These are phyloP conservation scores for Magnolia officinalis DNA, from an alignment of 164 flowering plant species.

Conservation along the genomic window DNA sequence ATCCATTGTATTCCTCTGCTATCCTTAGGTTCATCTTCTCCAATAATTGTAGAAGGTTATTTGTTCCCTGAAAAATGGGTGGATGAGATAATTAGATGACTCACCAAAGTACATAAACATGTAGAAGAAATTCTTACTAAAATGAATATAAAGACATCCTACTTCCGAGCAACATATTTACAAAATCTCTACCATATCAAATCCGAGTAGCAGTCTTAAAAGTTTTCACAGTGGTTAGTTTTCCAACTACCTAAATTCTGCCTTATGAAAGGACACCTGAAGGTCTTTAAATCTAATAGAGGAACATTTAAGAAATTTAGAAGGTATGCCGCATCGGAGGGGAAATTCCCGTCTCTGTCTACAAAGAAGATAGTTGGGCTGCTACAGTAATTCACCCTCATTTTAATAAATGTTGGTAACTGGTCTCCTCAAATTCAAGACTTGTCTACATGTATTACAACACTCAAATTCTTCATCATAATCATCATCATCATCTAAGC, in stretches of 20 bases:
- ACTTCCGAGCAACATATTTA: background rate
- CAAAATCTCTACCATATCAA: background rate
- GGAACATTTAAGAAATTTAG: too few species aligned
- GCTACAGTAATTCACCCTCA: too few species aligned
- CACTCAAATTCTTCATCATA: too few species aligned
- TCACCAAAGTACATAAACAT: background rate
- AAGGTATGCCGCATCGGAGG: too few species aligned
- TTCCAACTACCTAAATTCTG: background rate
- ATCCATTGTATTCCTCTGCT: constrained; percentile 71
- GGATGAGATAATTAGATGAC: background rate
- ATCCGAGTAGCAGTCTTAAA: background rate
- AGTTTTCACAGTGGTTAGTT: background rate
- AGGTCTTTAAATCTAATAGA: too few species aligned
- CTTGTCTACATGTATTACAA: too few species aligned
- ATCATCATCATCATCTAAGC: too few species aligned
- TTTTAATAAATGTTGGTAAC: too few species aligned
- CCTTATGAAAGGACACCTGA: background rate
- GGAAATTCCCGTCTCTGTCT: too few species aligned
- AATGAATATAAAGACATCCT: background rate
- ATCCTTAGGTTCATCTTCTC: constrained; percentile 85
- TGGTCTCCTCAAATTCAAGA: too few species aligned
- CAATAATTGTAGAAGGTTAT: constrained; percentile 62
- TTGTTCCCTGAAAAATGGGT: constrained; percentile 55
- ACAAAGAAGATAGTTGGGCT: too few species aligned
- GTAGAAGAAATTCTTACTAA: background rate